A percentile compares a stretch with the other conserved stretches of the same genome.
These are phyloP conservation scores for Pelargonium nanum DNA, from an alignment of 345 rosid genomes.

Conservation along the genomic window DNA sequence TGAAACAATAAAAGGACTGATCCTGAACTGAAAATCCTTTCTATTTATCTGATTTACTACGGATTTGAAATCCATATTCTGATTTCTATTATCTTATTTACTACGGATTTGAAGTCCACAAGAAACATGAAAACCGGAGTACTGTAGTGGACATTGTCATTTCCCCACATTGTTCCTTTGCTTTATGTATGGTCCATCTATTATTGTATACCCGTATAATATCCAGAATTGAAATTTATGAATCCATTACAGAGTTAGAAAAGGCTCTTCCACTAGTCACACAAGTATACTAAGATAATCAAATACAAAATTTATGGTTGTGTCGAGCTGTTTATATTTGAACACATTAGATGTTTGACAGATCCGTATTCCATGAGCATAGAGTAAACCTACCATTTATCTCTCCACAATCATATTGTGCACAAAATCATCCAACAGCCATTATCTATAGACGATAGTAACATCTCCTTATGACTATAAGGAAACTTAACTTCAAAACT, in stretches of 20 bases:
- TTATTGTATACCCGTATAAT: too few species aligned
- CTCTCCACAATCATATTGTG: background rate
- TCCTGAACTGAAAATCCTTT: background rate
- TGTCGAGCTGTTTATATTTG: background rate
- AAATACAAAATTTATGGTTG: background rate
- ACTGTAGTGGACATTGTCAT: too few species aligned
- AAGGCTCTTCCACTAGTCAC: background rate
- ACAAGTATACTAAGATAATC: too few species aligned
- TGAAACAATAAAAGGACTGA: background rate
- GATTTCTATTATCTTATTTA: too few species aligned
- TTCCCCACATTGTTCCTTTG: too few species aligned
- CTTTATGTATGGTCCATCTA: too few species aligned
- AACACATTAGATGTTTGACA: background rate
- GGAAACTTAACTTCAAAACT: background rate
- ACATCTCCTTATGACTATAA: background rate
- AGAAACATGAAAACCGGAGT: too few species aligned
- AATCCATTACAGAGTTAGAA: too few species aligned
- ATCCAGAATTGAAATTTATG: too few species aligned
- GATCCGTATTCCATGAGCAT: background rate
- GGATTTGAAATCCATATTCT: too few species aligned
- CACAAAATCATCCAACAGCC: background rate
- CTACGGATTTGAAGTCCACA: too few species aligned
- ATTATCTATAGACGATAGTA: background rate
- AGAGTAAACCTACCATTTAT: background rate
- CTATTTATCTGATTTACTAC: too few species aligned